Base-by-base conservation (phyloP, 495 filamentous ascomycete species). In the Xylaria cubensis region DNA sequence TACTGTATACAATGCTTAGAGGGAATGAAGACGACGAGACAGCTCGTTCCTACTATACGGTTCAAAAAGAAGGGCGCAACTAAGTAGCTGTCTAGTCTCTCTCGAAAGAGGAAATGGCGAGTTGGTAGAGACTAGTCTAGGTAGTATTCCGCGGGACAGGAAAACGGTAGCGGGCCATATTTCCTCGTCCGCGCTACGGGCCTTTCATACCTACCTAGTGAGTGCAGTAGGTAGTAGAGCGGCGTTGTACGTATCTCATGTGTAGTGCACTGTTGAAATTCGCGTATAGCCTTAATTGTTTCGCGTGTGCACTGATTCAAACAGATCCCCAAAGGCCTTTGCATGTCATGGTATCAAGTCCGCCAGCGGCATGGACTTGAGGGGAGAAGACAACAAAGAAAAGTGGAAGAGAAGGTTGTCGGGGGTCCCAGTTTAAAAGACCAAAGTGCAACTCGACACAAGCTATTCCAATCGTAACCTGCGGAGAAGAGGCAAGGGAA, bases 401-500 rank as follows among this genome's bases (percentile, higher is more conserved):
- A 4, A 50, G 24, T 34, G 8, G 48, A 50, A 65, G 15, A 32
- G 42, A 32, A 32, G 44, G 32, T 66, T 66, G 9, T 36, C 46
- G n/a, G 46, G 46, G 46, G 41, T 66, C 46, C 64, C 64, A 32
- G 46, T 39, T 36, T 51, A 51, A 50, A 66, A 26, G 53, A 48
- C 63, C 48, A 15, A 46, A 66, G 39, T 66, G 46, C 39, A 36
- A 50, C 41, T 53, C 17, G 63, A 67, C 32, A 68, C 50, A 15
- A 15, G 26, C 39, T 58, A 44, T 69, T 69, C 50, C 24, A 46
- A 42, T 69, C 53, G 24, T 32, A 29, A 42, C 53, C 24, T 59
- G 21, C 41, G 67, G 41, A 21, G 48, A 51, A 34, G 6, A 19
- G 46, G 17, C 24, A 59, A 19, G 12, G 42, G 53, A 39, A 70